Conservation (phyloP, 2,329 filamentous ascomycete genomes). For the Alternaria ethzedia region DNA sequence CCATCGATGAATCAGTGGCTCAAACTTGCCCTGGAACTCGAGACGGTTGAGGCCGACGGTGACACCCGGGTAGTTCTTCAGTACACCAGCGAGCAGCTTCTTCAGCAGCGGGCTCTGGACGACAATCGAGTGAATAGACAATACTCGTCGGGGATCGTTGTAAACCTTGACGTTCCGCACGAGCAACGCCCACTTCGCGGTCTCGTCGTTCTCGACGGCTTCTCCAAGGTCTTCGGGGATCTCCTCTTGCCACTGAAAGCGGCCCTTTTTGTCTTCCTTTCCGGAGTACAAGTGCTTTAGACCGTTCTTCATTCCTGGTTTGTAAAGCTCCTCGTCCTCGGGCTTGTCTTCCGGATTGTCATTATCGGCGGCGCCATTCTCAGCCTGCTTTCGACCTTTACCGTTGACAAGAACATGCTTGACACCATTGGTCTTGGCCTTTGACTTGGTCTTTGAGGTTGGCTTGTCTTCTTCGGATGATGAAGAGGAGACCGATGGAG, state of each 20-base stretch:
- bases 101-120: slow-evolving; percentile 70
- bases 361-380: not conserved
- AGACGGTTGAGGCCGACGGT: slow-evolving; percentile 67
- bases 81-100: slow-evolving; percentile 60
- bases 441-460: not conserved
- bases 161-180: slow-evolving; percentile 52
- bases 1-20: slow-evolving; percentile 72
- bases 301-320: slow-evolving; percentile 49
- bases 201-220: slow-evolving; percentile 65
- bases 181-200: slow-evolving; percentile 62
- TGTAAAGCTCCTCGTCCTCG: slow-evolving; percentile 20
- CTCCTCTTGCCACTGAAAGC: slow-evolving; percentile 44
- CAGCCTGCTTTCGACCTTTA: not conserved
- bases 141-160: slow-evolving; percentile 63
- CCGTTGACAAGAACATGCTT: slow-evolving; percentile 24
- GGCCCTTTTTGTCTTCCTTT: slow-evolving; percentile 49
- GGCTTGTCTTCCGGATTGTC: slow-evolving; percentile 6
- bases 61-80: slow-evolving; percentile 67
- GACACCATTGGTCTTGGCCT: slow-evolving; percentile 7
- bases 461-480: slow-evolving; percentile 7
- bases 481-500: slow-evolving; percentile 3
- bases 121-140: slow-evolving; percentile 68
- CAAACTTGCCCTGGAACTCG: slow-evolving; percentile 66
- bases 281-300: slow-evolving; percentile 58
- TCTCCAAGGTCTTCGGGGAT: slow-evolving; percentile 43